phyloP scores from a whole-genome alignment of 148 eudicot species.

The Rhododendron simsii region DNA sequence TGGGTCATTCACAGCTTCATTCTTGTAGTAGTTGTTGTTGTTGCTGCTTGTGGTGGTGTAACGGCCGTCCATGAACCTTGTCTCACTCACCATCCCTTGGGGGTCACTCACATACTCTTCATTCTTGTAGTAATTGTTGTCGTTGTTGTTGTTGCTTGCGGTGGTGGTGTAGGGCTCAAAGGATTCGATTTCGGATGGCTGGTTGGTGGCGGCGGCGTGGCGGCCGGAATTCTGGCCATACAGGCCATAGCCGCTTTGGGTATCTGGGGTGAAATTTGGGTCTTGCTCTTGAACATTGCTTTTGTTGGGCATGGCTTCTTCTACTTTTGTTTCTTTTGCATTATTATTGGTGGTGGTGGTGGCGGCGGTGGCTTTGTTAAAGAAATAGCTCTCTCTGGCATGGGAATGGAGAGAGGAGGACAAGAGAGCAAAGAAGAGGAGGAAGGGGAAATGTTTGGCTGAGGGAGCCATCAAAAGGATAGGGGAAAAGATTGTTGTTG shows the following conservation, averaged over 20 bases:
- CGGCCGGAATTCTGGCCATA: conserved; percentile 56
- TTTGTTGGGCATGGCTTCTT: conserved; percentile 10
- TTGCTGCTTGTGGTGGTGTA: not conserved
- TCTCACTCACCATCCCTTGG: not conserved
- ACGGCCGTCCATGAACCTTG: not conserved
- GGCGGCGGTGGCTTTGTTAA: conserved; percentile 42
- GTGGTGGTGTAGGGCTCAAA: conserved; percentile 22
- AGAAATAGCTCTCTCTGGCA: conserved; percentile 75
- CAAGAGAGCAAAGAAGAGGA: conserved; percentile 37
- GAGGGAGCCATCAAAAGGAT: conserved; percentile 26
- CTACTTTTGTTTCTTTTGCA: not conserved
- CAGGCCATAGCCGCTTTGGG: conserved; percentile 55
- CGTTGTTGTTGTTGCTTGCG: conserved; percentile 15
- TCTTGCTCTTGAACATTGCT: conserved; percentile 24
- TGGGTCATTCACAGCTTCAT: not conserved
- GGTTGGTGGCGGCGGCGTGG: conserved; percentile 43
- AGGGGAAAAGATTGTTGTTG: not conserved
- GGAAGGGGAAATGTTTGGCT: conserved; percentile 19
- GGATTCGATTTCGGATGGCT: not conserved
- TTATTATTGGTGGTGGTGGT: not conserved
- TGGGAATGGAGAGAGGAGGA: conserved; percentile 32
- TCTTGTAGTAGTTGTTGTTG: too few relatives aligned
- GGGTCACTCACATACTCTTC: not conserved
- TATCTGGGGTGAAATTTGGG: conserved; percentile 45
- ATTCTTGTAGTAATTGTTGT: conserved; percentile 15